Evolutionary conservation across 352 stramenopile genomes (phyloP).

Genomic region (Globisporangium solare): DNA sequence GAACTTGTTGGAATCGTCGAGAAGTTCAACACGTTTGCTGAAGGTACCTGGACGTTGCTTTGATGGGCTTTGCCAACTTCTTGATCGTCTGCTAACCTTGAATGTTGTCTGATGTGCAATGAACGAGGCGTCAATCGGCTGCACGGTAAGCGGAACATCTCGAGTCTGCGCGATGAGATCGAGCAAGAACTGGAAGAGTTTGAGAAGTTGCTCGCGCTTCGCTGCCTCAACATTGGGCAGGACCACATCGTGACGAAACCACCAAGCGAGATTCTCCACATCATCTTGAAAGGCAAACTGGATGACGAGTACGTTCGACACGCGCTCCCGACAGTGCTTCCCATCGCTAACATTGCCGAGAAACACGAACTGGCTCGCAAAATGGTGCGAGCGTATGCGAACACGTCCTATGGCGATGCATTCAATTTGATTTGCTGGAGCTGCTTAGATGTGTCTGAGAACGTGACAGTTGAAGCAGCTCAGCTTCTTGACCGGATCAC

Average conservation of each 20-base stretch:
- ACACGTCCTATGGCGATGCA: slow-evolving; percentile 45
- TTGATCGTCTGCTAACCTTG: background rate
- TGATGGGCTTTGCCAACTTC: slow-evolving; percentile 3
- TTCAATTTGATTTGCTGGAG: slow-evolving; percentile 69
- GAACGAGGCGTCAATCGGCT: slow-evolving; percentile 43
- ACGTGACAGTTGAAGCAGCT: slow-evolving; percentile 58
- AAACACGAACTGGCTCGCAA: slow-evolving; percentile 50
- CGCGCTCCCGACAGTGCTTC: slow-evolving; percentile 51
- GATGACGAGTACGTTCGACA: slow-evolving; percentile 60
- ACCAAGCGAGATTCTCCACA: slow-evolving; percentile 54
- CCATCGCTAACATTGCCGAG: slow-evolving; percentile 49
- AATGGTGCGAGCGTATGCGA: slow-evolving; percentile 48
- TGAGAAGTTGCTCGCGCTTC: slow-evolving; percentile 50
- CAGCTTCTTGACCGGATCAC: slow-evolving; percentile 59
- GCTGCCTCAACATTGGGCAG: slow-evolving; percentile 52
- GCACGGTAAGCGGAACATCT: slow-evolving; percentile 45
- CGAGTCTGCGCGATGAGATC: slow-evolving; percentile 59
- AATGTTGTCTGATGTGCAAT: background rate
- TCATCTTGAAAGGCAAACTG: slow-evolving; percentile 42
- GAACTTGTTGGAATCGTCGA: slow-evolving; percentile 33
- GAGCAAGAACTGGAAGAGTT: slow-evolving; percentile 65
- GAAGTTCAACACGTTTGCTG: slow-evolving; percentile 50
- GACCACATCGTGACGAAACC: slow-evolving; percentile 35
- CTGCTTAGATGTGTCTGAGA: slow-evolving; percentile 60
- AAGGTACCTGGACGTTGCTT: slow-evolving; percentile 11